Base-by-base conservation (phyloP, 352 stramenopile genomes). In the Phytophthora boehmeriae region DNA sequence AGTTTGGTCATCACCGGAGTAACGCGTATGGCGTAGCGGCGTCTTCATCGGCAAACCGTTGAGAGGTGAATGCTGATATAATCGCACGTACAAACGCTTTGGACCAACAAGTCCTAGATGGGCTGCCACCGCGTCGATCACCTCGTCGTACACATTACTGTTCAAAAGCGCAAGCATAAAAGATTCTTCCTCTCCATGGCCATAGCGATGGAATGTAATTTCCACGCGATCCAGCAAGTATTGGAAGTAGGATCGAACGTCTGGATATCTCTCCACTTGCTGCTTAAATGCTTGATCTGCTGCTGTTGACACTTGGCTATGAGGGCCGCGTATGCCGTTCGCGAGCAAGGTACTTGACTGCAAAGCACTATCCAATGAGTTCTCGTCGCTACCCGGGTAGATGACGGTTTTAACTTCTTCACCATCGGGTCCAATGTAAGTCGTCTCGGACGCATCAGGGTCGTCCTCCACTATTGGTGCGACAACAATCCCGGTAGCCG, bases 221-320 rank as follows among this genome's bases (percentile, higher is more conserved):
- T 96, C 88, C 16, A 93, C 73, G 10, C 86, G 85, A 67, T 96
- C 84, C 19, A 96, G 60, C 44, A 94, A 51, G 46, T 95, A 96
- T 52, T 77, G 78, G 30, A 96, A 95, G 64, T 95, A 96, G 1
- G 71, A 83, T 27, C 71, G 79, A 17, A 92, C 83, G 47, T 89
- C 72, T 0, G 86, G 77, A 71, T 94, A 94, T 30, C 59, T 59
- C 49, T 90, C 81, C 8, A 56, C 47, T 2, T 36, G 5, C 14
- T 19, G 45, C 16, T 60, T 62, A 19, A 44, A 44, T 23, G 42
- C 28, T 41, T 56, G 64, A 16, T 30, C 22, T 57, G 41, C 2
- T 43, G 25, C 48, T 54, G 54, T 17, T 61, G 28, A 48, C 42
- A 47, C 59, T 52, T 68, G 47, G 36, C 35, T 68, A 62, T 66